Base-by-base conservation (phyloP, 345 rosid genomes). In the Melastoma malabathricum region DNA sequence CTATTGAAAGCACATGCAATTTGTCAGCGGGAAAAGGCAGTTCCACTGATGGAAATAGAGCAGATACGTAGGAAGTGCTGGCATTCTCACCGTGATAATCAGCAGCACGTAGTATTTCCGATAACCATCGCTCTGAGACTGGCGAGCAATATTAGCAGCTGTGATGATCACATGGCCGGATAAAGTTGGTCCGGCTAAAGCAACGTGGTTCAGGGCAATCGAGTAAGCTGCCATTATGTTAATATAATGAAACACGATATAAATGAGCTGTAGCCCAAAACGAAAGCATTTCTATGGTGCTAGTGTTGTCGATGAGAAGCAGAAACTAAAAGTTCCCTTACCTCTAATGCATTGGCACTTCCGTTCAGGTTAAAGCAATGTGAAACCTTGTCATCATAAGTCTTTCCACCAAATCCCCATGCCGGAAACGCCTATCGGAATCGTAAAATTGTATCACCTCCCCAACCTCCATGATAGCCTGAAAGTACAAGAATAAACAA, bases 171-270 rank as follows among this genome's bases (percentile, higher is more conserved):
- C 94, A 6, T 74, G 95, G 38, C 94, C 95, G 69, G 86, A 86
- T 38, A 89, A 78, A 23, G 94, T 89, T n/a, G 97, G 97, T 47
- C 97, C 97, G 1, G 95, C 95, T 56, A 89, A 79, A 61, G 88
- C 79, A 23, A 89, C 86, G 58, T 89, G 83, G 54, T 58, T 73
- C 63, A 89, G 89, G 20, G 90, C 90, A 59, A 76, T 76, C 22
- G 69, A 52, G 62, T 88, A 88, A 57, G 97, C 86, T 50, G 73
- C 34, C 86, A 88, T 76, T 70, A 88, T 78, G 51, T 94, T 89
- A 10, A 23, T 15, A 38, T n/a, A 50, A 50, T 7, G 41, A 34
- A 34, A 34, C 41, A 6, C 41, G 41, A 34, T 34, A 2, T 34
- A 9, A 34, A 34, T 34, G 41, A 34, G 41, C 41, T 12, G 2